Evolutionary conservation across 2,329 filamentous ascomycete species (phyloP), one percentile per base, ranked within the genome.

Genomic region (Xylariaceae sp.): DNA sequence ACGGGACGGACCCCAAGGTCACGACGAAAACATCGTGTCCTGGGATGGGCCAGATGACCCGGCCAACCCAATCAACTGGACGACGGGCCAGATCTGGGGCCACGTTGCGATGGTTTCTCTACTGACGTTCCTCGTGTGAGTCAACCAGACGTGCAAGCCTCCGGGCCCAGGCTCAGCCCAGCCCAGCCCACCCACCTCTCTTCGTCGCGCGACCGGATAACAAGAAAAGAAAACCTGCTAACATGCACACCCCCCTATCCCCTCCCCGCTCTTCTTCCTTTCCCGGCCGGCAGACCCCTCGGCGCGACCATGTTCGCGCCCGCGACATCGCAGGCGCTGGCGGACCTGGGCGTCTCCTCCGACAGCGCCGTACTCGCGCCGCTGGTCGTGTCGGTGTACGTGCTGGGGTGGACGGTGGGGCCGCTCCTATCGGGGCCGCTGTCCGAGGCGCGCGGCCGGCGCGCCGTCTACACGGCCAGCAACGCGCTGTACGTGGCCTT

Each of bases 381-480:
- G 5, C 16, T 33, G 6, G 32, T 12, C 25, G 22, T 33, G 6
- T 28, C 32, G 2, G 28, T 29, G 11, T 33, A n/a, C 24, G 5
- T 33, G 9, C 16, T 29, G 13, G 27, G 27, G 7, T 29, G 15
- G 10, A 13, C 9, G 9, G 15, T 9, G 6, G 32, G 25, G 18
- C 25, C 32, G 3, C 25, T 35, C 4, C 13, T 35, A 3, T n/a
- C 22, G 5, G 32, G 25, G 12, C 32, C 32, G n/a, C 17, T 35
- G 13, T 29, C 25, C 8, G 32, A 35, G 26, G 7, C 29, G 12
- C 18, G 24, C 26, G 32, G 32, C 18, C 32, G 32, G n/a, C 16
- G 17, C 18, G 5, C 24, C 7, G 13, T 35, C 25, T 35, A 35
- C 26, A 15, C 23, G 10, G 8, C 17, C 5, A 15, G 18, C n/a